A percentile compares a stretch with the other conserved stretches of the same genome.
Evolutionary conservation across 768 basidiomycete species (phyloP).

Genomic region (Collybia sp.): DNA sequence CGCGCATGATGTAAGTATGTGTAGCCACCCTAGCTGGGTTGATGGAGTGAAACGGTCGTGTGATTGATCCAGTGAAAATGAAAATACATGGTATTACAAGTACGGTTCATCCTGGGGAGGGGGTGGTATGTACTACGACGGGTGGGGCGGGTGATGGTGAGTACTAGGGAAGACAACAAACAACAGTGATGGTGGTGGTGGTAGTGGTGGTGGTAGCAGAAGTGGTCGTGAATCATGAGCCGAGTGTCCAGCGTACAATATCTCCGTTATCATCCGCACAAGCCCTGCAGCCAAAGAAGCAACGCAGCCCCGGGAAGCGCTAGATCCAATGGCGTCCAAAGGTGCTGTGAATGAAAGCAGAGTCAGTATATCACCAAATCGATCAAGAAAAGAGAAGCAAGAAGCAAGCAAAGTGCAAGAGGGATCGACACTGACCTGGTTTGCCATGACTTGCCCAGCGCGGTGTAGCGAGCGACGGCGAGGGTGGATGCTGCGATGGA

Average conservation of each 20-base stretch:
- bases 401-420: background rate
- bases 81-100: too few species aligned
- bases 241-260: background rate
- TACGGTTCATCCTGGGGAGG: too few species aligned
- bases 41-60: too few species aligned
- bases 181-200: too few species aligned
- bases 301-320: background rate
- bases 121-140: too few species aligned
- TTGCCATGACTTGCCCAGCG: constrained; percentile 17
- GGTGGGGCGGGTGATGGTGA: too few species aligned
- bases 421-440: constrained; percentile 18
- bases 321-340: constrained; percentile 9
- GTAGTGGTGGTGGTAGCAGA: too few species aligned
- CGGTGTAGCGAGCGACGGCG: constrained; percentile 25
- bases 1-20: too few species aligned
- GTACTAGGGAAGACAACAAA: too few species aligned
- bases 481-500: constrained; percentile 26
- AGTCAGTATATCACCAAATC: background rate
- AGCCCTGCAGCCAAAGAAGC: background rate
- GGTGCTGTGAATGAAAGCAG: constrained; percentile 4
- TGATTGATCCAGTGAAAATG: too few species aligned
- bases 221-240: background rate
- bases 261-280: background rate
- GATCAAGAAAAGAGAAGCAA: background rate
- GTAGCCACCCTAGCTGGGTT: too few species aligned